Percentiles rank a stretch among this genome's conserved stretches.
Conservation (phyloP, 1,139 yeast genomes). For the Candida freyschussii region DNA sequence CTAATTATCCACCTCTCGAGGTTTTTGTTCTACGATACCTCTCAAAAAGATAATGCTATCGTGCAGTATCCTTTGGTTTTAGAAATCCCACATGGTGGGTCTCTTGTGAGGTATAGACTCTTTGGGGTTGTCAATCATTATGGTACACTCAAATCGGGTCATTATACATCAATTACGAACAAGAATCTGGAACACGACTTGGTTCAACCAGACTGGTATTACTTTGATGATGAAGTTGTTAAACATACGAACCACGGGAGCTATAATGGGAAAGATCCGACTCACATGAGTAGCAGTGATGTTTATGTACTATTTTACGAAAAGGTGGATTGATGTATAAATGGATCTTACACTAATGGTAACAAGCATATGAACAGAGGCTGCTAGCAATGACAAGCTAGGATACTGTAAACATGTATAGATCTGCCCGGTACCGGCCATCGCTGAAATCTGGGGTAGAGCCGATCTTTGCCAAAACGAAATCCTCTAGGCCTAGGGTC, state of each 20-base stretch:
- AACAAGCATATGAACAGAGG: too few species aligned
- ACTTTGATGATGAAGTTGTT: conserved; percentile 67
- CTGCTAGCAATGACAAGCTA: too few species aligned
- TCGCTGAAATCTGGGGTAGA: too few species aligned
- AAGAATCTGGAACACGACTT: conserved; percentile 36
- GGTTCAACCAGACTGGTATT: conserved; percentile 51
- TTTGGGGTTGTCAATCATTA: conserved; percentile 64
- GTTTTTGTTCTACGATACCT: conserved; percentile 48
- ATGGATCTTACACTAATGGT: too few species aligned
- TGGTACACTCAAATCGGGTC: conserved; percentile 70
- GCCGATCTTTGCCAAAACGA: too few species aligned
- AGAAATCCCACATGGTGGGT: conserved; percentile 40
- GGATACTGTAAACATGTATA: too few species aligned
- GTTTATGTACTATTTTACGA: conserved; percentile 74
- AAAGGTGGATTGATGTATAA: too few species aligned
- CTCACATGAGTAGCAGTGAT: conserved; percentile 45
- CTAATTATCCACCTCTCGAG: conserved; percentile 62
- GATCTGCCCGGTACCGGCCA: too few species aligned
- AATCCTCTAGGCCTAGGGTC: too few species aligned
- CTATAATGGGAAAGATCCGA: conserved; percentile 34
- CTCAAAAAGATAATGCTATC: conserved; percentile 50
- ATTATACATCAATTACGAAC: conserved; percentile 63
- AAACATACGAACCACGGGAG: conserved; percentile 47
- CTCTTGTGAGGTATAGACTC: conserved; percentile 44
- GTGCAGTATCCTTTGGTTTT: conserved; percentile 53